Percentiles rank a stretch among this genome's conserved stretches.
Evolutionary conservation across 176 grass and related monocot genomes (phyloP).

Genomic region (Phoenix dactylifera): DNA sequence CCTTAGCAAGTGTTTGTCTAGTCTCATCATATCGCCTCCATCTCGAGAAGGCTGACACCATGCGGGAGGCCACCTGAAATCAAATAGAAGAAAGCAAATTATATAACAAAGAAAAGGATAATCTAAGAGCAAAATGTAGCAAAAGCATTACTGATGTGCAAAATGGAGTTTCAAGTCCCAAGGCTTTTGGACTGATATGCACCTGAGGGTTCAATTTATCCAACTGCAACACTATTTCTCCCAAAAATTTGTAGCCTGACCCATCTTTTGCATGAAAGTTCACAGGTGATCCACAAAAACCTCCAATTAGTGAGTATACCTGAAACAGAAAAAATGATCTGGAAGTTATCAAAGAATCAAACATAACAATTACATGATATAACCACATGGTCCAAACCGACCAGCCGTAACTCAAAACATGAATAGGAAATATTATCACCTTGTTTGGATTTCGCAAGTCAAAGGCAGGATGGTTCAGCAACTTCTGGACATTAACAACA

Average conservation of each 20-base stretch:
- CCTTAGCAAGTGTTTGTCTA: conserved; percentile 83
- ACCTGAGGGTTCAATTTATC: conserved; percentile 99
- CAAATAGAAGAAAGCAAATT: conserved; percentile 8
- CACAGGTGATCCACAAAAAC: conserved; percentile 83
- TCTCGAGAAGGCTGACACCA: conserved; percentile 87
- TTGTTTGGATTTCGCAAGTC: conserved; percentile 90
- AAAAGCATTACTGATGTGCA: not conserved
- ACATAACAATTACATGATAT: no score
- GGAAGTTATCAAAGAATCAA: no score
- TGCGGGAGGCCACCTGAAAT: conserved; percentile 77
- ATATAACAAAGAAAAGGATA: not conserved
- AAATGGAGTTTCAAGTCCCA: no score
- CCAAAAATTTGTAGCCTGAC: conserved; percentile 90
- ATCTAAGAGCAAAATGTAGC: not conserved
- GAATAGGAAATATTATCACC: conserved; percentile 25
- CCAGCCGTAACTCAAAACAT: no score
- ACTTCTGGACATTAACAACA: conserved; percentile 61
- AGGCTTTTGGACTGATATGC: not conserved
- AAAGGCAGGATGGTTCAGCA: conserved; percentile 76
- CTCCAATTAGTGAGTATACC: conserved; percentile 87
- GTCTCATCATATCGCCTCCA: conserved; percentile 79
- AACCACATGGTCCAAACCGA: not conserved
- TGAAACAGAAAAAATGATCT: conserved; percentile 19
- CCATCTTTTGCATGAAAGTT: conserved; percentile 98
- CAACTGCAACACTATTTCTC: conserved; percentile 85